Conservation (phyloP, 2,329 filamentous ascomycete species). For the Fusarium kyushuense region DNA sequence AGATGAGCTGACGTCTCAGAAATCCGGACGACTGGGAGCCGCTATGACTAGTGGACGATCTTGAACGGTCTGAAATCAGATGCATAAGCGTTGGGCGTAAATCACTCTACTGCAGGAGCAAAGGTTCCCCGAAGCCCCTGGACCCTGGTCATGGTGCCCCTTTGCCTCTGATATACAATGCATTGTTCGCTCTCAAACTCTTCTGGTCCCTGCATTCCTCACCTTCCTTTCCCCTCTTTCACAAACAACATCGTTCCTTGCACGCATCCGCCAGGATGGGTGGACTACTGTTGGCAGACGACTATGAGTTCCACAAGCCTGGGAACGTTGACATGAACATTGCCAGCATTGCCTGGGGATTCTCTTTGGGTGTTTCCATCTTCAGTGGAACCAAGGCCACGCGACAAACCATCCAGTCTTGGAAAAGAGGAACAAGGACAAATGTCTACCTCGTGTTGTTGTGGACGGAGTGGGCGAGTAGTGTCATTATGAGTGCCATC, state of each 20-base stretch:
- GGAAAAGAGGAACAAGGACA: conserved; percentile 43
- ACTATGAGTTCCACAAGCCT: conserved; percentile 37
- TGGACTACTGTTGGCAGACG: conserved; percentile 41
- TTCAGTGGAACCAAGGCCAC: conserved; percentile 44
- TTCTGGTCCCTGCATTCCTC: conserved; percentile 5
- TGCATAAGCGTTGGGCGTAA: conserved; percentile 8
- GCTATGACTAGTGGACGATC: conserved; percentile 12
- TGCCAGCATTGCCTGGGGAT: conserved; percentile 48
- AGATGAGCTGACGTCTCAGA: neutral
- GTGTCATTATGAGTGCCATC: conserved; percentile 46
- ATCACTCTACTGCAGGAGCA: conserved; percentile 4
- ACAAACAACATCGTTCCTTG: conserved; percentile 15
- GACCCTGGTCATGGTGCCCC: conserved; percentile 6
- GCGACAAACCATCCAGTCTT: conserved; percentile 44
- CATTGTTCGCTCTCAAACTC: neutral
- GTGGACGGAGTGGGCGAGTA: conserved; percentile 44
- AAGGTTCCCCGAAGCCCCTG: conserved; percentile 15
- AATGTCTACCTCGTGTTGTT: conserved; percentile 45
- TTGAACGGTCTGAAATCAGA: conserved; percentile 17
- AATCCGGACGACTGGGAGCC: conserved; percentile 4
- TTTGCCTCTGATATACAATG: conserved; percentile 30
- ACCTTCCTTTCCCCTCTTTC: neutral
- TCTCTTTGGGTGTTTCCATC: conserved; percentile 46
- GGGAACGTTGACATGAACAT: conserved; percentile 47
- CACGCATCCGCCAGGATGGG: conserved; percentile 26